Base-by-base conservation (phyloP, 2,329 filamentous ascomycete species). In the Aspergillus fructus region DNA sequence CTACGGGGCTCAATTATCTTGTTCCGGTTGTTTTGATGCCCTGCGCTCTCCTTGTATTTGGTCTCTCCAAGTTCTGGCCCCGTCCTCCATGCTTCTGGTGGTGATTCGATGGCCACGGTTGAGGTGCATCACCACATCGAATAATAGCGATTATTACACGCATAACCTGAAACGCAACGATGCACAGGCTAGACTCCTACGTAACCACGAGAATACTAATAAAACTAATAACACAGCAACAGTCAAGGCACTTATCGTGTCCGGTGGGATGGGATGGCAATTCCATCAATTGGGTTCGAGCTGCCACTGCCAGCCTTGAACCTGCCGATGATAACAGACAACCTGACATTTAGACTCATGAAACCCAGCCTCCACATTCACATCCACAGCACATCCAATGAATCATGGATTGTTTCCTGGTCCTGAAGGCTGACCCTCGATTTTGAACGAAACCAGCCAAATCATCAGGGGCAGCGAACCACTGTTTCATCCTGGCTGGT, bases 381-480 rank as follows among this genome's bases (percentile, higher is more conserved):
- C 27, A 30, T 30, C 27, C 27, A 11, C 27, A 30, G 27, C 27
- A 30, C 34, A 37, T 13, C 34, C 15, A 21, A 46, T 46, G 19
- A 45, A 45, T n/a, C 42, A 24, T 23, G 42, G 13, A 45, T 21
- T 37, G n/a, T 7, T n/a, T 19, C 37, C 24, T 40, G 21, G 39
- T 34, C 24, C 27, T n/a, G n/a, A 42, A 42, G 23, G 30, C 30
- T 48, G 27, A 30, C 27, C 27, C 27, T 30, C 27, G 27, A 19
- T 48, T 37, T 21, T 34, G 49, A 50, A 55, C 34, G 19, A 53
- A 50, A 53, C 48, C 43, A 41, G 56, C 23, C 43, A 50, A 55
- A 53, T 60, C 40, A 55, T 60, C 58, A 59, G 59, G 59, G 59
- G 55, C 56, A 52, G 42, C 47, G 56, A 61, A 54, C 59, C 59